Base-by-base conservation (phyloP, 2,329 filamentous ascomycete species). In the Beauveria sp. region DNA sequence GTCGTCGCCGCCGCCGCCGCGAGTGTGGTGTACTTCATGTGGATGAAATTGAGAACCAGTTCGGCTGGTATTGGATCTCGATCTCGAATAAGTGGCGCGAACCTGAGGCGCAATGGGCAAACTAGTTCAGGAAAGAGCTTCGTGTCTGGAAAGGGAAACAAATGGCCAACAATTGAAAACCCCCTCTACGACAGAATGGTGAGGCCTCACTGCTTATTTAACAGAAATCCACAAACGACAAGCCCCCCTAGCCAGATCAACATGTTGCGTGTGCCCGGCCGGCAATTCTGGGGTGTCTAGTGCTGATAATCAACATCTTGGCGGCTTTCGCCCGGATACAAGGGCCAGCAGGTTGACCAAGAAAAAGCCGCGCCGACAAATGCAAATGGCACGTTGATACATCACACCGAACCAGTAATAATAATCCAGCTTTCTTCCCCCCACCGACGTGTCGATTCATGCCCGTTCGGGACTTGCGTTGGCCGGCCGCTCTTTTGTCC, bases 251-350 rank as follows among this genome's bases (percentile, higher is more conserved):
- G 20, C 43, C 43, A 24, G 43, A 9, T 24, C 16, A 5, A 12
- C 34, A 42, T 38, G 16, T 16, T 26, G 24, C 49, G 16, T 18
- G 51, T 53, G 34, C 20, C 51, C 20, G 51, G 40, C 24, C 24
- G 42, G n/a, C 53, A 34, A 20, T 26, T 38, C 34, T 38, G 34
- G 34, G 34, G 3, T 38, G 34, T 14, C 31, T 60, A 60, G 56
- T 60, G 56, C 48, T 51, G 56, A 60, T 31, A 14, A 51, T 51
- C 34, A 38, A 18, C 56, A 51, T 43, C 56, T 60, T 60, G 46
- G 56, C 31, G 31, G 31, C 31, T 34, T 34, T 34, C 31, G 31
- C 56, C 4, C 34, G 20, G 34, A 51, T 34, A 51, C 16, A 43
- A 9, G 20, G 26, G 45, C 45, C 22, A 16, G 45, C 3, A 16